Conservation (phyloP, 1,284 basidiomycete species). For the Erythrobasidium hasegawianum region DNA sequence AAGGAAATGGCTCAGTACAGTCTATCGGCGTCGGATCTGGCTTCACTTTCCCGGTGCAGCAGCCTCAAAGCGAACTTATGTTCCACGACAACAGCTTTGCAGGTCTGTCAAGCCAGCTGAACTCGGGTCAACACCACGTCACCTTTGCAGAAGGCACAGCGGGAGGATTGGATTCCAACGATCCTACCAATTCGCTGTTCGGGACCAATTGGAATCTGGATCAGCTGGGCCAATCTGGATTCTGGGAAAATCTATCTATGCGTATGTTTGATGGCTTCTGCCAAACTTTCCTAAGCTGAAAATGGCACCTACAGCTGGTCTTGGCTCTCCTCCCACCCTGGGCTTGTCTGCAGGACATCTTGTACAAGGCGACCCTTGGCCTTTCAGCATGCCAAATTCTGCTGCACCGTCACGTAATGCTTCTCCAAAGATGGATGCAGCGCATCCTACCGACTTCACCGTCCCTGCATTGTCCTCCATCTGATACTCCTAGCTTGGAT, state of each 20-base stretch:
- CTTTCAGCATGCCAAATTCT: conserved; percentile 32
- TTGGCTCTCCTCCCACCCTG: conserved; percentile 30
- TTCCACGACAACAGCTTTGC: conserved; percentile 10
- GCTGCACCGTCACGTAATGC: conserved; percentile 17
- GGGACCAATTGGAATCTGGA: conserved; percentile 30
- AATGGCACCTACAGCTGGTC: conserved; percentile 4
- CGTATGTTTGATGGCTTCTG: conserved; percentile 4
- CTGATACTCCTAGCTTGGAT: neutral
- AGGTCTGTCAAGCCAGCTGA: conserved; percentile 2
- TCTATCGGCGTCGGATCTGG: neutral
- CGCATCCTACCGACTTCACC: neutral
- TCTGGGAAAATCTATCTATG: conserved; percentile 34
- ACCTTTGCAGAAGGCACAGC: neutral
- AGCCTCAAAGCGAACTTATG: neutral
- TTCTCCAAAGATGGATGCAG: conserved; percentile 8
- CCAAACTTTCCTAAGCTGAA: neutral
- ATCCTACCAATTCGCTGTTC: conserved; percentile 18
- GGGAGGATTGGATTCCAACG: conserved; percentile 10
- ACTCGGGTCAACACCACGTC: neutral
- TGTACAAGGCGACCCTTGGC: conserved; percentile 33
- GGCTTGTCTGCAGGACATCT: conserved; percentile 29
- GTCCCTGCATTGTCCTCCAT: conserved; percentile 13
- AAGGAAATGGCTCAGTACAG: neutral
- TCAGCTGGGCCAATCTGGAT: conserved; percentile 31
- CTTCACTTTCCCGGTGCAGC: neutral